Evolutionary conservation across 2,329 filamentous ascomycete species (phyloP).

Genomic region (Alternaria rosae): DNA sequence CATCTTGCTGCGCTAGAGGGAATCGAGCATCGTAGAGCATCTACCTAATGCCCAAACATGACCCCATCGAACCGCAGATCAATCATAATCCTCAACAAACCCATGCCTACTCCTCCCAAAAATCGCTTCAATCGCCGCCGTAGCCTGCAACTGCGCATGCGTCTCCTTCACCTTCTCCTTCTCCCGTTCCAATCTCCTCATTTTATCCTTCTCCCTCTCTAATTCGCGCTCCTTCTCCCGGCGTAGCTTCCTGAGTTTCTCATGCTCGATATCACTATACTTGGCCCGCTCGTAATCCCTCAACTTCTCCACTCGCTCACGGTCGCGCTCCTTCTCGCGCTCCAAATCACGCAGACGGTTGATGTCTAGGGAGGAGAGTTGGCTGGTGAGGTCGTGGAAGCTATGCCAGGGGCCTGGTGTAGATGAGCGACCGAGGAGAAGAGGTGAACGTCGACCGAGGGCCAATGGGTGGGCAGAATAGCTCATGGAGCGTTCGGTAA

Average conservation of each 20-base stretch:
- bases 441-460: neutral
- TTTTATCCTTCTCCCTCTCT: constrained; percentile 6
- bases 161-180: constrained; percentile 3
- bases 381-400: neutral
- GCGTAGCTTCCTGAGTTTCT: neutral
- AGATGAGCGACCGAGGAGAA: neutral
- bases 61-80: neutral
- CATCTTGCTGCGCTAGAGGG: too few species aligned
- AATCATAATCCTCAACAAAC: neutral
- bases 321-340: neutral
- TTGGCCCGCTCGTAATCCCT: neutral
- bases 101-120: neutral
- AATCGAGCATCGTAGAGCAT: too few species aligned
- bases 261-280: neutral
- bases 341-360: neutral
- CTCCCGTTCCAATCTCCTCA: constrained; percentile 1
- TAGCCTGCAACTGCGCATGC: constrained; percentile 4
- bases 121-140: neutral
- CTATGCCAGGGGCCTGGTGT: neutral
- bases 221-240: constrained; percentile 3
- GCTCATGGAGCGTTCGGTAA: neutral
- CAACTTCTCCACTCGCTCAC: neutral
- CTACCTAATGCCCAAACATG: too few species aligned
- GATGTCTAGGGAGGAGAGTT: neutral
- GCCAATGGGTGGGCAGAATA: neutral